Percentiles rank a stretch among this genome's conserved stretches.
Evolutionary conservation across 2,329 filamentous ascomycete genomes (phyloP).

Genomic region (Alternaria ventricosa): DNA sequence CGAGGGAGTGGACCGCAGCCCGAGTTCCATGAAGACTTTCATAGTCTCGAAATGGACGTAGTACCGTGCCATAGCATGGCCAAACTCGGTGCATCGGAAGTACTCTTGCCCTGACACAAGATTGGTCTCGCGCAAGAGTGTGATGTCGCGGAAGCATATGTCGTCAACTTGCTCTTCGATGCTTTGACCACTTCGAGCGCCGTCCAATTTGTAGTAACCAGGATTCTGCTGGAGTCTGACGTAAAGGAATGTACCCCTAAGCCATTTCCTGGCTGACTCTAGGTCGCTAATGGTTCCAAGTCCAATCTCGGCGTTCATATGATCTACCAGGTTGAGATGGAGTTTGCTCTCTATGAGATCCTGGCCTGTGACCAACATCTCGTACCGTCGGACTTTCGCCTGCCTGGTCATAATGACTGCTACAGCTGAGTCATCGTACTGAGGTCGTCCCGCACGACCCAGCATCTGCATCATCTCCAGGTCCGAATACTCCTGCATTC

Average conservation of each 20-base stretch:
- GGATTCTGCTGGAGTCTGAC: slow-evolving; percentile 77
- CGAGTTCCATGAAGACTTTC: slow-evolving; percentile 70
- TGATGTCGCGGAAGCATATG: slow-evolving; percentile 74
- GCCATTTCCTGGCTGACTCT: slow-evolving; percentile 73
- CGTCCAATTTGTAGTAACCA: slow-evolving; percentile 70
- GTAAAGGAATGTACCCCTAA: slow-evolving; percentile 77
- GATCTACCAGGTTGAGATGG: slow-evolving; percentile 80
- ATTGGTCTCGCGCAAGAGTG: slow-evolving; percentile 65
- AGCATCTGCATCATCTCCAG: slow-evolving; percentile 92
- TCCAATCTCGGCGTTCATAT: slow-evolving; percentile 83
- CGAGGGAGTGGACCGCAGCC: slow-evolving; percentile 65
- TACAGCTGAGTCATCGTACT: slow-evolving; percentile 77
- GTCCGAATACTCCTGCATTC: slow-evolving; percentile 75
- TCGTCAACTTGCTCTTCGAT: slow-evolving; percentile 70
- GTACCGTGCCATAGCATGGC: slow-evolving; percentile 82
- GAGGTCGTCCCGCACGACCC: slow-evolving; percentile 80
- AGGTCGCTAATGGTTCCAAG: slow-evolving; percentile 73
- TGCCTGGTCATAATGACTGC: slow-evolving; percentile 80
- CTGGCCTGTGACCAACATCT: slow-evolving; percentile 74
- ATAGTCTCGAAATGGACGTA: slow-evolving; percentile 83
- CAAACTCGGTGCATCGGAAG: slow-evolving; percentile 73
- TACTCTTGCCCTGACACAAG: slow-evolving; percentile 60
- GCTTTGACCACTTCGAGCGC: slow-evolving; percentile 55
- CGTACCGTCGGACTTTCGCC: slow-evolving; percentile 70
- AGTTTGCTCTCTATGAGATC: slow-evolving; percentile 79